Percentiles rank a stretch among this genome's conserved stretches.
These are phyloP conservation scores for Phytopythium delawarense DNA, from an alignment of 352 stramenopile genomes.

Conservation along the genomic window DNA sequence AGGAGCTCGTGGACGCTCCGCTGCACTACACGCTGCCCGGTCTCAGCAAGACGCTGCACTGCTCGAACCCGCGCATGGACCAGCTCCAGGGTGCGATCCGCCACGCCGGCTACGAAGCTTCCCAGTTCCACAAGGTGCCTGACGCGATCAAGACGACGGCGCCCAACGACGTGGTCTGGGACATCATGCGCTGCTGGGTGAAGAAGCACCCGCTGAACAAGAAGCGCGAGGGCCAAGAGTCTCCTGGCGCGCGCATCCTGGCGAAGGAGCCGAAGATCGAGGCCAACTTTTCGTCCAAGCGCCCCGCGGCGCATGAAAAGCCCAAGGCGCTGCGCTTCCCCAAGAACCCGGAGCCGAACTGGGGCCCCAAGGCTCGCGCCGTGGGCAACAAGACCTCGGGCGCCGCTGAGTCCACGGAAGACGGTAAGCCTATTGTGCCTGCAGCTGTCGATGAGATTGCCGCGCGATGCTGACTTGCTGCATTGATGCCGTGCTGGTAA, in stretches of 20 bases:
- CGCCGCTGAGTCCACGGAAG: slow-evolving; percentile 5
- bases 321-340: slow-evolving; percentile 92
- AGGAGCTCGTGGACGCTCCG: slow-evolving; percentile 94
- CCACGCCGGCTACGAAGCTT: slow-evolving; percentile 96
- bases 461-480: background rate
- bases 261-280: slow-evolving; percentile 80
- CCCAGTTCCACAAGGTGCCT: slow-evolving; percentile 98
- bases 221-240: slow-evolving; percentile 79
- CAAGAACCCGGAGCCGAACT: slow-evolving; percentile 95
- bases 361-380: slow-evolving; percentile 92
- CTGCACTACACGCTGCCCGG: slow-evolving; percentile 96
- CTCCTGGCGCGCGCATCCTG: slow-evolving; percentile 81
- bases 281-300: slow-evolving; percentile 80
- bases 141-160: slow-evolving; percentile 98
- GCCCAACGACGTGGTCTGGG: slow-evolving; percentile 96
- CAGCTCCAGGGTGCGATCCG: slow-evolving; percentile 93
- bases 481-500: slow-evolving; percentile 9
- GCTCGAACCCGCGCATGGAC: slow-evolving; percentile 90
- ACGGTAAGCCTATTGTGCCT: slow-evolving; percentile 19
- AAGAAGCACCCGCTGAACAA: slow-evolving; percentile 92
- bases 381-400: slow-evolving; percentile 59
- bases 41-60: slow-evolving; percentile 92
- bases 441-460: background rate
- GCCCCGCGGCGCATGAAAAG: slow-evolving; percentile 62
- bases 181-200: slow-evolving; percentile 96